These are phyloP conservation scores for Sugiyamaella japonica DNA, from an alignment of 1,139 yeast genomes.

Conservation along the genomic window DNA sequence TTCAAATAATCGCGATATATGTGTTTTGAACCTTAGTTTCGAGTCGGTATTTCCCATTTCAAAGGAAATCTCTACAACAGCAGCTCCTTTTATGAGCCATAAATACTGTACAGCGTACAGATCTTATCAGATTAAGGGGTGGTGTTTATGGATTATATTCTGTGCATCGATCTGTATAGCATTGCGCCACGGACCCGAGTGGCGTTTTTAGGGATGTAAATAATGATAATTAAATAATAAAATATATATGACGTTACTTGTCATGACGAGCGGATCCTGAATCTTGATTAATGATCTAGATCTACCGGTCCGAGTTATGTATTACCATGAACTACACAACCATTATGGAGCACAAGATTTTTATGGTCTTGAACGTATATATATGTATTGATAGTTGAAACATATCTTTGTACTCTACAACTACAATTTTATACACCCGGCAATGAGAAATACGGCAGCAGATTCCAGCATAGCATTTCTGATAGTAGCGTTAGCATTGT, in stretches of 20 bases:
- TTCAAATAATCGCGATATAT: conserved; percentile 64
- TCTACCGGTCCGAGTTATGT: neutral
- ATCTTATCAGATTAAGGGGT: too few species aligned
- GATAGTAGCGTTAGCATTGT: conserved; percentile 3
- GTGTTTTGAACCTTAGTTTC: conserved; percentile 58
- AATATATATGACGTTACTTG: too few species aligned
- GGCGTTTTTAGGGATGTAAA: too few species aligned
- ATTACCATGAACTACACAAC: neutral
- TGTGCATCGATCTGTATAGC: too few species aligned
- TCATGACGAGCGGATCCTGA: too few species aligned
- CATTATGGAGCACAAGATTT: neutral
- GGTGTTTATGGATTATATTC: too few species aligned
- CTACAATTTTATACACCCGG: neutral
- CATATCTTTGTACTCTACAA: neutral
- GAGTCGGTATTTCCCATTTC: conserved; percentile 75
- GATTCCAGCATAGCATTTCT: neutral
- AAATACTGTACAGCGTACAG: too few species aligned
- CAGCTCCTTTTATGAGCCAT: neutral
- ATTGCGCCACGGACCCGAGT: too few species aligned
- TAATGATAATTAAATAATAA: too few species aligned
- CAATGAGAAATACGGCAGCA: neutral
- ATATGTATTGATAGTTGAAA: neutral
- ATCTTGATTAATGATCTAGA: neutral
- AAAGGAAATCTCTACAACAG: neutral
- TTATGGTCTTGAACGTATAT: neutral